A percentile compares a stretch with the other conserved stretches of the same genome.
Conservation (phyloP, 78 protist genomes). For the Dictyostelium brefeldianum region DNA sequence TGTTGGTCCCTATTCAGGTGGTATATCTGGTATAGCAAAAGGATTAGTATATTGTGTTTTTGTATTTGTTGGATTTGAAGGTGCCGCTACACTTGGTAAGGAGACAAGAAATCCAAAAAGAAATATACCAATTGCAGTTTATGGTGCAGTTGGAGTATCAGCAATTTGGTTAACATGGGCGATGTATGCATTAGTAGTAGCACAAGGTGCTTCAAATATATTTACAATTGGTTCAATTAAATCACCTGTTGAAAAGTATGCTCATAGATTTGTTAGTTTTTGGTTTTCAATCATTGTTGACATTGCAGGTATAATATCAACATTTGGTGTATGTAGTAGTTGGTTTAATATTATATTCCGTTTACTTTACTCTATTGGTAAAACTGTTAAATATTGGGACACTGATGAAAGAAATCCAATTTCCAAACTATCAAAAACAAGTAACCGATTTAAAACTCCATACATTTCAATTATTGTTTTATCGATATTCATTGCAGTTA, state of each 20-base stretch:
- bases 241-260: not conserved
- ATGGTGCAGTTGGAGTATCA: constrained; percentile 28
- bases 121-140: constrained; percentile 51
- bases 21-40: constrained; percentile 3
- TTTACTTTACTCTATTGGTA: constrained; percentile 40
- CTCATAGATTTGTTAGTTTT: not conserved
- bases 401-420: not conserved
- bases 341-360: constrained; percentile 45
- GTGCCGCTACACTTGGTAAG: constrained; percentile 35
- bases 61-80: constrained; percentile 61
- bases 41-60: constrained; percentile 43
- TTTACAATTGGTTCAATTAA: not conserved
- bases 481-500: not conserved
- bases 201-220: constrained; percentile 11
- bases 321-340: constrained; percentile 13
- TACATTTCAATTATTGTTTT: constrained; percentile 7
- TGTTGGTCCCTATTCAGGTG: constrained; percentile 25
- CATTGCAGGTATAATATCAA: constrained; percentile 29
- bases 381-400: not conserved
- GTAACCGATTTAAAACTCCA: constrained; percentile 34
- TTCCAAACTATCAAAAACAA: not conserved
- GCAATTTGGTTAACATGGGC: constrained; percentile 54
- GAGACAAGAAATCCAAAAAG: constrained; percentile 47
- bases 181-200: constrained; percentile 37
- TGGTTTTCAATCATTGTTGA: constrained; percentile 48